A percentile compares a stretch with the other conserved stretches of the same genome.
Conservation (phyloP, 2,329 filamentous ascomycete species). For the Lasiodiplodia gonubiensis region DNA sequence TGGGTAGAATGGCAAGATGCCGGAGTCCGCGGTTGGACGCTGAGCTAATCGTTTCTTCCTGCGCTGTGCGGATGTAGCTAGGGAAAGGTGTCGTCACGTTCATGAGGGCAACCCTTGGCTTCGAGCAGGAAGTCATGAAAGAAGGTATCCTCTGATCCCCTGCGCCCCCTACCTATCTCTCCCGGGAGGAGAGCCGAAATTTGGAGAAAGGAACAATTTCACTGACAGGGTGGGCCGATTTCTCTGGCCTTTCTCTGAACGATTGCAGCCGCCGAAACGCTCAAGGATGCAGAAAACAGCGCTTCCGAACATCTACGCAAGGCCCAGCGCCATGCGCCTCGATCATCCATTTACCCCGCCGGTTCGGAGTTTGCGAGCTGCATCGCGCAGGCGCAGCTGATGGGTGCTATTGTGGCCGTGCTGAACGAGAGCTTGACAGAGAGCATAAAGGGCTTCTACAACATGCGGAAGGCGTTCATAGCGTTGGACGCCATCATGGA, state of each 20-base stretch:
- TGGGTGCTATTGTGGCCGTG: constrained; percentile 86
- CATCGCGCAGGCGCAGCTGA: constrained; percentile 83
- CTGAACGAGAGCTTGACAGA: constrained; percentile 93
- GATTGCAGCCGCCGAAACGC: constrained; percentile 65
- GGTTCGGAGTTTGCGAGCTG: constrained; percentile 88
- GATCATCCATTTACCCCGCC: constrained; percentile 73
- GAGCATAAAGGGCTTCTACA: constrained; percentile 89
- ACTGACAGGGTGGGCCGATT: not conserved
- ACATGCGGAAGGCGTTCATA: constrained; percentile 84
- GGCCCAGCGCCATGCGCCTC: constrained; percentile 56
- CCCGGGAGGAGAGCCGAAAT: not conserved
- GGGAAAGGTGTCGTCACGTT: constrained; percentile 83
- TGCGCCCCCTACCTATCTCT: not conserved
- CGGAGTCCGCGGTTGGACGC: not conserved
- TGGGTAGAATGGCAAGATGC: not conserved
- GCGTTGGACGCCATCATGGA: constrained; percentile 80
- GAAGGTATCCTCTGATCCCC: constrained; percentile 56
- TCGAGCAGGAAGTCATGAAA: constrained; percentile 89
- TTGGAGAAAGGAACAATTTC: not conserved
- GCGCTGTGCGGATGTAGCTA: constrained; percentile 56
- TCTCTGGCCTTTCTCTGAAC: not conserved
- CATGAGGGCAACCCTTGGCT: constrained; percentile 83
- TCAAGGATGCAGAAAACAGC: constrained; percentile 76
- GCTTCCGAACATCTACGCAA: constrained; percentile 78
- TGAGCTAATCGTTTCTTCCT: constrained; percentile 2